Evolutionary conservation across 495 filamentous ascomycete species (phyloP), one percentile per base, ranked within the genome.

Genomic region (Penicillium daleae): DNA sequence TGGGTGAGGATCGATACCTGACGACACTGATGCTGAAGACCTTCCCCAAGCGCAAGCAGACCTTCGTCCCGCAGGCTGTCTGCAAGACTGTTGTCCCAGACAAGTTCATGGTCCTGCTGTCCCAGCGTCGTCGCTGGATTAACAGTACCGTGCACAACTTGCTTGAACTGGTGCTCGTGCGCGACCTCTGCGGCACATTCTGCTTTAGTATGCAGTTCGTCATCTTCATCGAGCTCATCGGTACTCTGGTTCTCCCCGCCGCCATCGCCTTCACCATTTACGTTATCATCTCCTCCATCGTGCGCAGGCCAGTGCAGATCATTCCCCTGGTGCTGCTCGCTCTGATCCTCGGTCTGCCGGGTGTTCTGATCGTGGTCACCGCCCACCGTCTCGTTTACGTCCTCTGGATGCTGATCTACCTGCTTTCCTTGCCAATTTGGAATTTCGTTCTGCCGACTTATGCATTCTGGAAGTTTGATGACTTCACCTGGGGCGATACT

Each of bases 171-270:
- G 90, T 97, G 29, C 86, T 98, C 6, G 96, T 99, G 27, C 85
- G 93, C 54, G 96, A 99, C 80, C 85, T 99, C 6, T 99, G 96
- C 71, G 96, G 96, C 52, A 99, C 96, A 0, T 99, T 99, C 80
- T 99, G 96, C 83, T 99, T 99, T 82, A 96, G 91, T 78, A 99
- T 99, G 96, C 96, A 99, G 74, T 98, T 98, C 71, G 89, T 98
- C 57, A 89, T 99, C 60, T 96, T 92, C 75, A 92, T 99, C 70
- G 95, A 99, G 73, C 83, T 99, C 46, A 85, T 98, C 52, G 96
- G 96, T 50, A 98, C 96, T 0, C 81, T 98, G 48, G 96, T 99
- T 13, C 81, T 99, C 4, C 96, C 95, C 0, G 96, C 95, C 10
- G 96, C 96, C 62, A 97, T 99, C 70, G 87, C 90, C 4, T 98